These are phyloP conservation scores for Triadica sebifera DNA, from an alignment of 345 rosid species.

Conservation along the genomic window DNA sequence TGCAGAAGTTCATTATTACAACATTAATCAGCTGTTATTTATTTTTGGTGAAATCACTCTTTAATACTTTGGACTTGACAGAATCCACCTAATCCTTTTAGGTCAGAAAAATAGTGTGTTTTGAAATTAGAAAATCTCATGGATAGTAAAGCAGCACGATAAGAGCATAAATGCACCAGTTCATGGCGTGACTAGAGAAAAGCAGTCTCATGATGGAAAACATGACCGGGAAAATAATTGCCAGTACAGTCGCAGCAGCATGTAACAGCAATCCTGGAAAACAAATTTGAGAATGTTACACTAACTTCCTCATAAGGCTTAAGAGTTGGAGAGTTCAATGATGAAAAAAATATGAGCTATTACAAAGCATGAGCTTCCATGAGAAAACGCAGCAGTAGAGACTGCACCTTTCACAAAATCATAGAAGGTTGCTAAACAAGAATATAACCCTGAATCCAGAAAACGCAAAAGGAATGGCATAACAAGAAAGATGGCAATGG, in stretches of 20 bases:
- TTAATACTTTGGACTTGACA: background rate
- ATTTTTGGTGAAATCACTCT: background rate
- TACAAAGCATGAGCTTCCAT: constrained; percentile 2
- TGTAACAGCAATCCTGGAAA: constrained; percentile 77
- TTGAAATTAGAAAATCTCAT: background rate
- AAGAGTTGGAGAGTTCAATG: background rate
- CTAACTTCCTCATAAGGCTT: background rate
- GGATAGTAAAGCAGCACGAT: constrained; percentile 1
- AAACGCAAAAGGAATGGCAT: constrained; percentile 61
- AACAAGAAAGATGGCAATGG: constrained; percentile 53
- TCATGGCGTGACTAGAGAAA: constrained; percentile 72
- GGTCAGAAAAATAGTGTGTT: background rate
- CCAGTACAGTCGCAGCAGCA: constrained; percentile 61
- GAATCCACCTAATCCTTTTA: background rate
- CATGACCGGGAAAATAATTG: constrained; percentile 59
- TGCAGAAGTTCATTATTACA: constrained; percentile 8
- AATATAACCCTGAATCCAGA: constrained; percentile 39
- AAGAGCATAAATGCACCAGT: constrained; percentile 54
- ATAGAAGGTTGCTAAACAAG: constrained; percentile 49
- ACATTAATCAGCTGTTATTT: background rate
- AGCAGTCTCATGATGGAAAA: constrained; percentile 70
- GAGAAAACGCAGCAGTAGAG: constrained; percentile 4
- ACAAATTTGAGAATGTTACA: constrained; percentile 21
- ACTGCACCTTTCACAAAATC: constrained; percentile 72
- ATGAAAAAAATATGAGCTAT: background rate